These are phyloP conservation scores for Metarhizium brunneum DNA, from an alignment of 2,329 filamentous ascomycete genomes.

Conservation along the genomic window DNA sequence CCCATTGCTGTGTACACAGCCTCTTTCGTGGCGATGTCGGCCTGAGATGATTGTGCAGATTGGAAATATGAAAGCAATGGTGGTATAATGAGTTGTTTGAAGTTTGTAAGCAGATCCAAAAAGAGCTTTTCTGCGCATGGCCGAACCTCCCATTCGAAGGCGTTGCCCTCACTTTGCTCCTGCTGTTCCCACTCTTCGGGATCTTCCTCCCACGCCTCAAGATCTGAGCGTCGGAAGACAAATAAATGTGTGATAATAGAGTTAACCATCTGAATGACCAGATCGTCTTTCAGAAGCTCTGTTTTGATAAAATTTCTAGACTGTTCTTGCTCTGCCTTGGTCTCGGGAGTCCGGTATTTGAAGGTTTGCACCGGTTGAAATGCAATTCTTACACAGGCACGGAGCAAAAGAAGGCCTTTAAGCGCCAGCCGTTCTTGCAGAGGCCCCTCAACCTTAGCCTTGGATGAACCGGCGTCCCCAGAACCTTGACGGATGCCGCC, in stretches of 20 bases:
- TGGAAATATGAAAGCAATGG: constrained; percentile 78
- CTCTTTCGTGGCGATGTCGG: constrained; percentile 77
- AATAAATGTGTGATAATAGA: constrained; percentile 81
- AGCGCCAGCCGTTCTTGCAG: constrained; percentile 72
- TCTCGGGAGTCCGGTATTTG: constrained; percentile 66
- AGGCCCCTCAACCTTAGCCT: constrained; percentile 47
- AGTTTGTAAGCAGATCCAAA: constrained; percentile 81
- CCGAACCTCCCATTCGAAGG: constrained; percentile 86
- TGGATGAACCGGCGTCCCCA: constrained; percentile 27
- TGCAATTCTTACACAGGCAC: constrained; percentile 76
- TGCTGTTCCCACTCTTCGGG: constrained; percentile 92
- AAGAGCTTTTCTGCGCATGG: constrained; percentile 93
- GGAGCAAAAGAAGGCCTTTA: constrained; percentile 72
- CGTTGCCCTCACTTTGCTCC: constrained; percentile 75
- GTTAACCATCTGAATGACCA: constrained; percentile 76
- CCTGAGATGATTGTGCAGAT: constrained; percentile 55
- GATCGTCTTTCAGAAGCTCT: constrained; percentile 64
- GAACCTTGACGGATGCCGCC: constrained; percentile 42
- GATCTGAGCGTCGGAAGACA: constrained; percentile 73
- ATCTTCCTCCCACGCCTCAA: constrained; percentile 88
- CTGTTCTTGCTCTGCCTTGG: constrained; percentile 65
- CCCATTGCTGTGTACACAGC: constrained; percentile 92
- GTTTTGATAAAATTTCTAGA: constrained; percentile 62
- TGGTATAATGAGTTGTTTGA: constrained; percentile 70
- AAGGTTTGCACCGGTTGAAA: constrained; percentile 76